Percentiles rank a stretch among this genome's conserved stretches.
These are phyloP conservation scores for Triticum urartu DNA, from an alignment of 176 grass and related monocot genomes.

Conservation along the genomic window DNA sequence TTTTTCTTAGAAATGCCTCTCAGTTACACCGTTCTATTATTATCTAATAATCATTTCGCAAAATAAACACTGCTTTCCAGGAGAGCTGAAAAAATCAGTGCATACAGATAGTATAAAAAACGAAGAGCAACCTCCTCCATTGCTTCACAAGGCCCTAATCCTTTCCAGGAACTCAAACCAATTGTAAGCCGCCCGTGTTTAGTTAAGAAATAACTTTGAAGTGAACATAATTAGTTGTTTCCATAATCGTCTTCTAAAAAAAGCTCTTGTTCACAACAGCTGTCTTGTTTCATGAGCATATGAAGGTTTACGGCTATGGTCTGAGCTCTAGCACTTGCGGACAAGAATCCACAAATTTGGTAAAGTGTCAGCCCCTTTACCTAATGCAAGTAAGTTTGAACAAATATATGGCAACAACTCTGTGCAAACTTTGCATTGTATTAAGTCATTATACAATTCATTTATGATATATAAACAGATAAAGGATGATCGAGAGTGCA, in stretches of 20 bases:
- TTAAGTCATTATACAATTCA: not conserved
- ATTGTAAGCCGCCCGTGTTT: not conserved
- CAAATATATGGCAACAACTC: not conserved
- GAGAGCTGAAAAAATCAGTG: not conserved
- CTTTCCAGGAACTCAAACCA: conserved; percentile 13
- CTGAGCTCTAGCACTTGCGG: not conserved
- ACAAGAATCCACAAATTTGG: not conserved
- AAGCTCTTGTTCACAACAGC: not conserved
- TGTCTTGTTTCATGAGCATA: not conserved
- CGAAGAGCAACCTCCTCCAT: not conserved
- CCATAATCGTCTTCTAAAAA: not conserved
- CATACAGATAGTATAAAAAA: not conserved
- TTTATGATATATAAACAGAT: not conserved
- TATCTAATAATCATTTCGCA: not conserved
- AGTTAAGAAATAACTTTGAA: not conserved
- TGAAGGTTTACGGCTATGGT: not conserved
- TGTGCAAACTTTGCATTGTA: not conserved
- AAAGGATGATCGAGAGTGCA: not conserved
- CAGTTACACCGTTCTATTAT: not conserved
- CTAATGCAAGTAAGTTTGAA: not conserved
- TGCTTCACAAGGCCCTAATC: not conserved
- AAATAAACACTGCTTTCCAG: not conserved
- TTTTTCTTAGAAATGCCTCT: not conserved
- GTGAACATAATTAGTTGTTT: not conserved
- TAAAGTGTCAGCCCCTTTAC: not conserved